Conservation (phyloP, 2,329 filamentous ascomycete genomes). For the Colletotrichum caudatum region DNA sequence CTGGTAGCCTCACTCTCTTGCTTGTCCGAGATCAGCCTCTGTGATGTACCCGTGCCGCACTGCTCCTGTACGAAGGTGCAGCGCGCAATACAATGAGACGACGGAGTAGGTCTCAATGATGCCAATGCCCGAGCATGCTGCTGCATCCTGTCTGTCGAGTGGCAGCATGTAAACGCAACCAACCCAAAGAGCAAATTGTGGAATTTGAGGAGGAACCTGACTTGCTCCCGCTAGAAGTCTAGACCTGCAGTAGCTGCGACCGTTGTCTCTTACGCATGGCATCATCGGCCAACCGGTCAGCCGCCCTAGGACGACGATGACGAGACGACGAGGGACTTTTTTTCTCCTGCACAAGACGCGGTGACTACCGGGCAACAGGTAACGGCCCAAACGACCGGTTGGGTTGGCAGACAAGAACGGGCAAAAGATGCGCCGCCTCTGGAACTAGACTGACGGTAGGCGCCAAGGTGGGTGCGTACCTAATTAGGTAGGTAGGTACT, state of each 20-base stretch:
- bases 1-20: conserved; percentile 19
- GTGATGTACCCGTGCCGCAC: conserved; percentile 14
- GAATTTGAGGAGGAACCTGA: conserved; percentile 32
- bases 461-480: background rate
- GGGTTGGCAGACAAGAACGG: background rate
- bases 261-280: conserved; percentile 5
- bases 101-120: background rate
- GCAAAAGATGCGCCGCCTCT: conserved; percentile 10
- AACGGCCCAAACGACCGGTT: conserved; percentile 15
- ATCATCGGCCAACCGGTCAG: conserved; percentile 19
- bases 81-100: conserved; percentile 10
- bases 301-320: conserved; percentile 26
- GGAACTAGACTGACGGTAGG: conserved; percentile 3
- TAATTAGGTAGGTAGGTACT: too few relatives aligned
- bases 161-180: conserved; percentile 23
- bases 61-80: conserved; percentile 7
- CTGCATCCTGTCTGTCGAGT: conserved; percentile 6
- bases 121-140: background rate
- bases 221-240: conserved; percentile 33
- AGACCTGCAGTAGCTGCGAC: conserved; percentile 27
- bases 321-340: conserved; percentile 5
- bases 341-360: background rate
- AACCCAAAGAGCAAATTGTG: conserved; percentile 15
- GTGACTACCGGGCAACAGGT: conserved; percentile 7
- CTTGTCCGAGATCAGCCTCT: conserved; percentile 35